These are phyloP conservation scores for Aspergillus awamori DNA, from an alignment of 2,329 filamentous ascomycete species.

Conservation along the genomic window DNA sequence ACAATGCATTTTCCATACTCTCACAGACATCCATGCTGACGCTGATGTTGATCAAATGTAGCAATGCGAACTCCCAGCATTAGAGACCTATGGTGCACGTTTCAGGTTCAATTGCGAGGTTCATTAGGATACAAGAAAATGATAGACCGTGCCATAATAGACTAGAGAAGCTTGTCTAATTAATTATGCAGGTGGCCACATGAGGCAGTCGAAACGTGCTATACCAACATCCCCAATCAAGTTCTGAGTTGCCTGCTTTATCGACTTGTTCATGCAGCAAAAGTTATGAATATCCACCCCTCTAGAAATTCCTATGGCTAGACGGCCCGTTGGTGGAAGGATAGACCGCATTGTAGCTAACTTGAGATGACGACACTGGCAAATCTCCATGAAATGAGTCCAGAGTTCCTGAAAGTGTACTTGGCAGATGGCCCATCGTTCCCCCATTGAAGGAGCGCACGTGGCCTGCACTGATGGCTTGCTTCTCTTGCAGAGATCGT, in stretches of 20 bases:
- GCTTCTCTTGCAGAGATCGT: conserved; percentile 25
- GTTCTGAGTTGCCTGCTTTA: background rate
- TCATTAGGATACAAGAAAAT: background rate
- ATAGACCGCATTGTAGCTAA: conserved; percentile 34
- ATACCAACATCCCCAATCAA: background rate
- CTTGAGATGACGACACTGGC: conserved; percentile 33
- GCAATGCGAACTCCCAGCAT: background rate
- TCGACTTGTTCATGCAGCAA: background rate
- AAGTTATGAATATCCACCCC: background rate
- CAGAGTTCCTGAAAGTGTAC: conserved; percentile 31
- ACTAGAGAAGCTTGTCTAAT: background rate
- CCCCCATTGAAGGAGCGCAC: conserved; percentile 28
- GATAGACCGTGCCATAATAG: background rate
- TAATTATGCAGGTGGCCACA: background rate
- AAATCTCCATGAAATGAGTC: conserved; percentile 36
- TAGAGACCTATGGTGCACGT: too few relatives aligned
- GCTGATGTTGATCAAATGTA: background rate
- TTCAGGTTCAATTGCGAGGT: background rate
- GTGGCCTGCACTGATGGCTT: conserved; percentile 21
- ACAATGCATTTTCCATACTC: background rate
- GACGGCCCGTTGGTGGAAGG: conserved; percentile 28
- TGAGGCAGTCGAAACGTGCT: background rate
- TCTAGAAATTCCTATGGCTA: conserved; percentile 35
- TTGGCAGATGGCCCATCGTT: conserved; percentile 26
- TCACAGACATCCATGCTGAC: too few relatives aligned